These are phyloP conservation scores for Pythium brassicae DNA, from an alignment of 352 stramenopile genomes.

Conservation along the genomic window DNA sequence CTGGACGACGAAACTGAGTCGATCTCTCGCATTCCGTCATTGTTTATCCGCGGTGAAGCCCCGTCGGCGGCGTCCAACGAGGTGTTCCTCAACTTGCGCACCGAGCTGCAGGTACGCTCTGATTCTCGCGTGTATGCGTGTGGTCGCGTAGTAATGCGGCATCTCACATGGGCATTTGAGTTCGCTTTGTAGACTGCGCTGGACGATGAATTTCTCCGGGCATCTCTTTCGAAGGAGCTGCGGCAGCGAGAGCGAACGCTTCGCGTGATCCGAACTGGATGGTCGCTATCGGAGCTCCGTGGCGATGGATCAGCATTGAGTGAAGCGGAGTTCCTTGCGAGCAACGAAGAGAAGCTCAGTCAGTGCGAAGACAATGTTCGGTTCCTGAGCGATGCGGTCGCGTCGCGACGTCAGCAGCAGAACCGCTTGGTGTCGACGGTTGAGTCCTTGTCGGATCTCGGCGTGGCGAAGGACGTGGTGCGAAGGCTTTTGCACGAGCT, in stretches of 20 bases:
- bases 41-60: constrained; percentile 33
- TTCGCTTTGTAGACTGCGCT: constrained; percentile 26
- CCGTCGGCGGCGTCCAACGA: constrained; percentile 16
- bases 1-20: constrained; percentile 25
- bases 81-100: constrained; percentile 28
- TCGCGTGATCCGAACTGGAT: constrained; percentile 38
- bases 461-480: constrained; percentile 41
- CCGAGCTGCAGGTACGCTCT: constrained; percentile 32
- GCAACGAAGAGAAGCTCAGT: constrained; percentile 48
- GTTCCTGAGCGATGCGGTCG: constrained; percentile 41
- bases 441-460: constrained; percentile 39
- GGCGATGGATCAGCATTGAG: constrained; percentile 10
- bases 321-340: constrained; percentile 47
- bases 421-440: constrained; percentile 18
- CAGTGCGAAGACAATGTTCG: constrained; percentile 59
- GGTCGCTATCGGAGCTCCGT: neutral
- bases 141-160: too few species aligned
- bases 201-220: constrained; percentile 51
- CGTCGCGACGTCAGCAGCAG: constrained; percentile 7
- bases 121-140: constrained; percentile 1
- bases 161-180: constrained; percentile 1
- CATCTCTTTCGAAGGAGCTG: constrained; percentile 42
- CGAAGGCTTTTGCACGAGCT: constrained; percentile 45
- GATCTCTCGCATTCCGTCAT: constrained; percentile 29
- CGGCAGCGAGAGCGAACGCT: constrained; percentile 44